Base-by-base conservation (phyloP, 2,329 filamentous ascomycete genomes). In the Alternaria longipes region DNA sequence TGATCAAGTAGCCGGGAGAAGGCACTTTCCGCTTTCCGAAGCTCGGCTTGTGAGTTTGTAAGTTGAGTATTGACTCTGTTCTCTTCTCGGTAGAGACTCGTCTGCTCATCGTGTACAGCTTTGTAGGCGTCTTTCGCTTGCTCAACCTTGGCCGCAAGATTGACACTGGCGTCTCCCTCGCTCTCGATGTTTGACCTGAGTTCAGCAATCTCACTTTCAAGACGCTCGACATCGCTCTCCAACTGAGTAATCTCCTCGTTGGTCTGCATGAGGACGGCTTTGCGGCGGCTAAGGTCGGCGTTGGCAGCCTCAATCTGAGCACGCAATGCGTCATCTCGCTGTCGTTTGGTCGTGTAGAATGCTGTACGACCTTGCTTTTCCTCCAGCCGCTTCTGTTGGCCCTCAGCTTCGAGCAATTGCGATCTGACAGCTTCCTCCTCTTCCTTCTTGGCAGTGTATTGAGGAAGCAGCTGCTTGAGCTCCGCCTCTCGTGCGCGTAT, bases 341-440 rank as follows among this genome's bases (percentile, higher is more conserved):
- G 93, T 8, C 87, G 86, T 82, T 97, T 97, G 77, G 89, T 96
- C 74, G 86, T 91, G 79, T 97, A 99, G 64, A 93, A 91, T 18
- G 91, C 90, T 67, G 91, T 93, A 46, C 94, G 90, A 44, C 91
- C 93, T 80, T 99, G 94, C 78, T 99, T 99, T 52, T 91, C 92
- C 74, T 97, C 92, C 8, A 99, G 86, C 38, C 94, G 89, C 66
- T 91, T 89, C 42, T 92, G 86, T 5, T 87, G 86, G 8, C 90
- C 90, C 71, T 96, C 91, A 0, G 91, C 91, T 51, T 91, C 85
- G 47, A 93, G 90, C 11, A 98, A 84, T 60, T 91, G 88, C 56
- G 89, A 84, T 71, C 89, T 90, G 28, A 92, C 83, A 16, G 87
- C 85, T 16, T 86, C 85, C 75, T 97, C 95, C 60, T 92, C 86